Percentiles rank a stretch among this genome's conserved stretches.
Evolutionary conservation across 2,329 filamentous ascomycete species (phyloP).

Genomic region (Helotiales sp.): DNA sequence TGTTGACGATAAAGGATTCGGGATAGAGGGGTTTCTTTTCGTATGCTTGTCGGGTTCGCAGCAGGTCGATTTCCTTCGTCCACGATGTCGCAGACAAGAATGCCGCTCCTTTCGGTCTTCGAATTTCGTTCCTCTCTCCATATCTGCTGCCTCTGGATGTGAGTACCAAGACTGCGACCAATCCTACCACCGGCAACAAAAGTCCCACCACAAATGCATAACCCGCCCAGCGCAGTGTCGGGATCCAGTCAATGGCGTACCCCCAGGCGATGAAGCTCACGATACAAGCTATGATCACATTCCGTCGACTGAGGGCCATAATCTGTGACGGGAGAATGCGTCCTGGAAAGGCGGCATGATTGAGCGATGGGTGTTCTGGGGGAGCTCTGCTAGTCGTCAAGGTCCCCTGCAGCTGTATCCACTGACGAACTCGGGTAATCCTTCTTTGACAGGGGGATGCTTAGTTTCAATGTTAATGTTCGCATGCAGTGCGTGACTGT

Average conservation of each 20-base stretch:
- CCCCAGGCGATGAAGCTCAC: constrained; percentile 85
- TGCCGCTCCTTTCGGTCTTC: constrained; percentile 47
- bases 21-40: constrained; percentile 69
- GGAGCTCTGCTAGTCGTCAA: constrained; percentile 7
- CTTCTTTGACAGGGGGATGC: constrained; percentile 3
- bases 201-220: constrained; percentile 78
- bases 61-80: constrained; percentile 66
- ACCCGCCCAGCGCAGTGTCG: constrained; percentile 78
- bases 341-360: constrained; percentile 34
- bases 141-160: constrained; percentile 55
- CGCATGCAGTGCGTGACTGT: neutral
- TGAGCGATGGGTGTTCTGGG: constrained; percentile 18
- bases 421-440: constrained; percentile 20
- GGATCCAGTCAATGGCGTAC: constrained; percentile 79
- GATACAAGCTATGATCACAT: constrained; percentile 67
- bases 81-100: constrained; percentile 67
- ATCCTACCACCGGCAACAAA: constrained; percentile 51
- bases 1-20: constrained; percentile 74
- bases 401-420: constrained; percentile 1
- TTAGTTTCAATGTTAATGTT: constrained; percentile 5
- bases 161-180: constrained; percentile 60
- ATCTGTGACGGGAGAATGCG: constrained; percentile 31
- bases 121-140: constrained; percentile 41
- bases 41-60: constrained; percentile 68
- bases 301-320: constrained; percentile 73